Percentiles rank a stretch among this genome's conserved stretches.
Evolutionary conservation across 2,329 filamentous ascomycete species (phyloP).

Genomic region (Moelleriella libera): DNA sequence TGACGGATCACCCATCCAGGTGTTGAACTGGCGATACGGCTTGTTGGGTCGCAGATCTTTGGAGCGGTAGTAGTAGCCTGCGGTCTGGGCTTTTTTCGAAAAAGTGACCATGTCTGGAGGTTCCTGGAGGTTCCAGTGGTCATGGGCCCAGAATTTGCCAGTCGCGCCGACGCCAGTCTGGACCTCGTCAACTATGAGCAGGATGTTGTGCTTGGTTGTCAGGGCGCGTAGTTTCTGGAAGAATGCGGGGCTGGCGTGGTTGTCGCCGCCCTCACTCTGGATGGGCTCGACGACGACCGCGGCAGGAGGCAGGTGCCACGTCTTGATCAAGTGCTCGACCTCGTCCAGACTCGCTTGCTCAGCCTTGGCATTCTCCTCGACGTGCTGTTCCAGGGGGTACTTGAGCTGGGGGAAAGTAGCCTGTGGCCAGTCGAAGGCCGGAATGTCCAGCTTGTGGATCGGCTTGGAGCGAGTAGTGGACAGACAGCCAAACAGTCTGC

Average conservation of each 20-base stretch:
- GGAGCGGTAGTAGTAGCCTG: conserved; percentile 84
- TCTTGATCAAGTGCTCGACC: conserved; percentile 67
- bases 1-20: conserved; percentile 89
- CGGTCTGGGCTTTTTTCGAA: conserved; percentile 88
- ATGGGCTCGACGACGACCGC: conserved; percentile 82
- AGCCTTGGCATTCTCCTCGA: conserved; percentile 64
- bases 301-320: conserved; percentile 64
- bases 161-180: conserved; percentile 89
- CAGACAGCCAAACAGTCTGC: conserved; percentile 74
- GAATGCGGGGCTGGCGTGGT: conserved; percentile 79
- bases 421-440: conserved; percentile 89
- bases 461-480: conserved; percentile 86
- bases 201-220: conserved; percentile 62
- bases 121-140: conserved; percentile 72
- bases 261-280: conserved; percentile 88
- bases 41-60: conserved; percentile 72
- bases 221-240: conserved; percentile 73
- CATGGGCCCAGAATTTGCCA: conserved; percentile 92
- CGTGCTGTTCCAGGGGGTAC: conserved; percentile 74
- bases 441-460: conserved; percentile 90
- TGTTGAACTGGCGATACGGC: conserved; percentile 94
- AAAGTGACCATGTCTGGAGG: conserved; percentile 93
- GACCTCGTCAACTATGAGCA: conserved; percentile 88
- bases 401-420: conserved; percentile 74
- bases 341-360: conserved; percentile 72